Evolutionary conservation across 1,284 basidiomycete genomes (phyloP).

Genomic region (Pseudozyma tsukubaensis): DNA sequence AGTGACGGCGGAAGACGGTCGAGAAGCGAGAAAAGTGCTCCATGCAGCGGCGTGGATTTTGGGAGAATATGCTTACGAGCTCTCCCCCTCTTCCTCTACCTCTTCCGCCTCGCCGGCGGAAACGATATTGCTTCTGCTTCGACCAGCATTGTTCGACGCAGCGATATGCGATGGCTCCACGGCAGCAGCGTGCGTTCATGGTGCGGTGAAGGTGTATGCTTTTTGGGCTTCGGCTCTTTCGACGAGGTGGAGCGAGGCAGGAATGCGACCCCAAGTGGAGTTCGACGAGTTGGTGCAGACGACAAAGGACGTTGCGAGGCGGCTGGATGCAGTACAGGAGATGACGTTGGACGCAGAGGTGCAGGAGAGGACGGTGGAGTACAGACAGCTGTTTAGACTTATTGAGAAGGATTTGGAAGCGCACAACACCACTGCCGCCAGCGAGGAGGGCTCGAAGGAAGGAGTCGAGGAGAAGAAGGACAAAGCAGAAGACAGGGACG

Average conservation of each 20-base stretch:
- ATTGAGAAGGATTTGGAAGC: slow-evolving; percentile 79
- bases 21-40: slow-evolving; percentile 75
- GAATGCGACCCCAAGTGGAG: slow-evolving; percentile 73
- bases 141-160: slow-evolving; percentile 32
- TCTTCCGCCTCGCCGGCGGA: no score
- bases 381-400: slow-evolving; percentile 81
- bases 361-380: slow-evolving; percentile 87
- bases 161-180: slow-evolving; percentile 35
- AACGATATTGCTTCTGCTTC: slow-evolving; percentile 73
- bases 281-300: slow-evolving; percentile 75
- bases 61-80: slow-evolving; percentile 81
- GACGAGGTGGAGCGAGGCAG: slow-evolving; percentile 80
- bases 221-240: slow-evolving; percentile 82
- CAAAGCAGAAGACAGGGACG: neutral
- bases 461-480: neutral
- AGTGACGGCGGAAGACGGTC: slow-evolving; percentile 4
- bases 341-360: slow-evolving; percentile 81
- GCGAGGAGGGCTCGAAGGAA: neutral
- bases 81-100: slow-evolving; percentile 53
- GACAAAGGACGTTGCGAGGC: slow-evolving; percentile 75
- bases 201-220: slow-evolving; percentile 86
- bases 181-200: slow-evolving; percentile 76
- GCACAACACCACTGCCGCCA: neutral
- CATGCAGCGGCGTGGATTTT: slow-evolving; percentile 95
- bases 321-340: slow-evolving; percentile 73